phyloP scores from a whole-genome alignment of 257 asterid species.

The Orobanche coerulescens region DNA sequence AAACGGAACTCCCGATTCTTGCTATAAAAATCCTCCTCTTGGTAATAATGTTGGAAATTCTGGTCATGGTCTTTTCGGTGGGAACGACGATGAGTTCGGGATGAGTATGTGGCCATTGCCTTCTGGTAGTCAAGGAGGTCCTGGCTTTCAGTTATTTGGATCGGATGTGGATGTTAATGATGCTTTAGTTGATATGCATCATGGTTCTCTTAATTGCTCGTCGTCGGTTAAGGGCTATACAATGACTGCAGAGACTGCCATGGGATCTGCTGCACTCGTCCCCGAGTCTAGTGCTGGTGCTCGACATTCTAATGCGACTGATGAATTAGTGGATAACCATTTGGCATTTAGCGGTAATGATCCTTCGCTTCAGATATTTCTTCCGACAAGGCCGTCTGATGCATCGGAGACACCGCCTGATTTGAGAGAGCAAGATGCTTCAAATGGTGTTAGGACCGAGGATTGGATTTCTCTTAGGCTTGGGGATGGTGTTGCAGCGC shows the following conservation, averaged over 20 bases:
- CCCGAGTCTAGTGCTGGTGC: constrained; percentile 41
- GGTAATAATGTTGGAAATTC: constrained; percentile 43
- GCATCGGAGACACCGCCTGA: constrained; percentile 40
- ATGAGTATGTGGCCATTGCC: constrained; percentile 78
- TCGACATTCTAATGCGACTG: constrained; percentile 36
- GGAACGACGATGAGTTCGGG: constrained; percentile 65
- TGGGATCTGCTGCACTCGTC: constrained; percentile 49
- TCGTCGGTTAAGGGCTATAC: constrained; percentile 50
- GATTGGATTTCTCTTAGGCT: constrained; percentile 96
- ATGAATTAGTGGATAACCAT: constrained; percentile 70
- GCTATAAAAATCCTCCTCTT: constrained; percentile 45
- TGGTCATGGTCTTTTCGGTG: constrained; percentile 44
- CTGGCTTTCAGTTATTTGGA: constrained; percentile 86
- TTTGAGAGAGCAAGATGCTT: constrained; percentile 46
- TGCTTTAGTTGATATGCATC: constrained; percentile 61
- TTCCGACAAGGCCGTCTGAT: constrained; percentile 83
- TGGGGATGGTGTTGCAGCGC: constrained; percentile 62
- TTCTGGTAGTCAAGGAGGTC: constrained; percentile 63
- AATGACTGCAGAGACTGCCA: constrained; percentile 42
- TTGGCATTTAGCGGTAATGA: constrained; percentile 67
- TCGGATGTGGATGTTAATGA: constrained; percentile 74
- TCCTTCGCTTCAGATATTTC: constrained; percentile 90
- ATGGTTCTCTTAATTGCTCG: constrained; percentile 52
- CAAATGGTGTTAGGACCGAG: constrained; percentile 61
- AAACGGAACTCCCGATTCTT: constrained; percentile 63